phyloP scores from a whole-genome alignment of 495 filamentous ascomycete genomes.

The Hypoxylon perforatum region DNA sequence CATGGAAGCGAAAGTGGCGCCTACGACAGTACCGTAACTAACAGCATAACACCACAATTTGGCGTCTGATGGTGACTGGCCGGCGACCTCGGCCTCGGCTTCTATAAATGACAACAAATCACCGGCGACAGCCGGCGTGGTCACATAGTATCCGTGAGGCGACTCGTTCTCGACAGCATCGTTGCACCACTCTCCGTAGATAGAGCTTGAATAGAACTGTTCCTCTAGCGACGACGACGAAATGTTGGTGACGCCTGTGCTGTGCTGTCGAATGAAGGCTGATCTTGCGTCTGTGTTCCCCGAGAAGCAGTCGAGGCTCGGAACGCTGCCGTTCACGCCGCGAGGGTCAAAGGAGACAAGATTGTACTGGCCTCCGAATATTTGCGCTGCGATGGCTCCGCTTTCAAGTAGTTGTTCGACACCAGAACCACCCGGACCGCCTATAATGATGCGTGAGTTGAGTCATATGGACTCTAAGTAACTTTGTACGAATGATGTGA shows the following conservation, averaged over 20 bases:
- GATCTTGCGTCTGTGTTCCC: constrained; percentile 50
- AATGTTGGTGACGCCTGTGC: constrained; percentile 58
- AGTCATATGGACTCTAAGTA: too few relatives aligned
- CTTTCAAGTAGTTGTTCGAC: constrained; percentile 23
- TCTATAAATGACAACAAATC: constrained; percentile 36
- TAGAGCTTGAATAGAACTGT: constrained; percentile 47
- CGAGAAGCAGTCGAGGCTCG: constrained; percentile 41
- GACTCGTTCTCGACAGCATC: constrained; percentile 38
- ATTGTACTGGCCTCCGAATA: constrained; percentile 45
- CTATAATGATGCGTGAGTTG: constrained; percentile 1
- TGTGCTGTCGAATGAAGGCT: constrained; percentile 55
- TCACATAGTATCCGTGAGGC: constrained; percentile 36
- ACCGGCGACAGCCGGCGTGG: constrained; percentile 33
- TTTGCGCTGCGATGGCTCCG: constrained; percentile 18
- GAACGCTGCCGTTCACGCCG: constrained; percentile 47
- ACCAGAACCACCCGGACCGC: constrained; percentile 49
- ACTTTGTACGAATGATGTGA: not conserved
- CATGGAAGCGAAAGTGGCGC: constrained; percentile 58
- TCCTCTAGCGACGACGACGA: constrained; percentile 41
- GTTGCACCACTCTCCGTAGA: constrained; percentile 51
- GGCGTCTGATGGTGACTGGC: constrained; percentile 21
- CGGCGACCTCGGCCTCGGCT: constrained; percentile 29
- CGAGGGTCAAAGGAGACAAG: constrained; percentile 49
- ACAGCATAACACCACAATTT: constrained; percentile 64
- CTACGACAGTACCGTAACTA: constrained; percentile 69